Base-by-base conservation (phyloP, 495 filamentous ascomycete genomes). In the Aspergillus kassunensis region DNA sequence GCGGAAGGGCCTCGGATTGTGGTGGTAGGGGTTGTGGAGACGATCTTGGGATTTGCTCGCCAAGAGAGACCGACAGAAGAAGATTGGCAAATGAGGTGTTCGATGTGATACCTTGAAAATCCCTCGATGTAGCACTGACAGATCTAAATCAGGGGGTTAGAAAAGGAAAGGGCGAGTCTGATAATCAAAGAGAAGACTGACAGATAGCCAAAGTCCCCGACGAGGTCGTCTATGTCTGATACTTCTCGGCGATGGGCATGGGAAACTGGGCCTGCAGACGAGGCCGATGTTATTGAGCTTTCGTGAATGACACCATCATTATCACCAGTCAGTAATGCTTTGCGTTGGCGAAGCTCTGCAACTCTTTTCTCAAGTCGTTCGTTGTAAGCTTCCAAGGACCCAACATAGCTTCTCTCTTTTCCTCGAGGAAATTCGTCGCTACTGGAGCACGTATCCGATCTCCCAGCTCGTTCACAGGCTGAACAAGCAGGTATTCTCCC, bases 351-450 rank as follows among this genome's bases (percentile, higher is more conserved):
- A 8, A 74, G 44, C 59, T 86, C 85, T 23, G 72, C 67, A 34
- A 92, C 73, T 54, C 79, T 77, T 63, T 80, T 85, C 64, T 93
- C 87, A 12, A 97, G 80, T 69, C 83, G 89, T 62, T 96, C 91
- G 55, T 92, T 84, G 46, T 87, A 86, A 5, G 87, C 82, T 67
- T 97, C 92, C 20, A 97, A 76, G 2, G 91, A 92, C 6, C 91
- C 90, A 24, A 96, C 90, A 72, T 96, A 97, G 66, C 90, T 96
- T 58, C 91, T 78, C 64, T 97, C 92, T 69, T 96, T 96, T 21
- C 92, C 92, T 50, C 87, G 81, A 12, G 91, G 90, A 66, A 96
- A 96, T 66, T 95, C 88, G 62, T 96, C 92, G 53, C 89, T 96
- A 31, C 89, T 88, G n/a, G 90, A 92, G 65, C 92, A 97, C 54